Percentiles rank a stretch among this genome's conserved stretches.
phyloP scores from a whole-genome alignment of 768 basidiomycete species.

The Leccinellum rugosiceps region DNA sequence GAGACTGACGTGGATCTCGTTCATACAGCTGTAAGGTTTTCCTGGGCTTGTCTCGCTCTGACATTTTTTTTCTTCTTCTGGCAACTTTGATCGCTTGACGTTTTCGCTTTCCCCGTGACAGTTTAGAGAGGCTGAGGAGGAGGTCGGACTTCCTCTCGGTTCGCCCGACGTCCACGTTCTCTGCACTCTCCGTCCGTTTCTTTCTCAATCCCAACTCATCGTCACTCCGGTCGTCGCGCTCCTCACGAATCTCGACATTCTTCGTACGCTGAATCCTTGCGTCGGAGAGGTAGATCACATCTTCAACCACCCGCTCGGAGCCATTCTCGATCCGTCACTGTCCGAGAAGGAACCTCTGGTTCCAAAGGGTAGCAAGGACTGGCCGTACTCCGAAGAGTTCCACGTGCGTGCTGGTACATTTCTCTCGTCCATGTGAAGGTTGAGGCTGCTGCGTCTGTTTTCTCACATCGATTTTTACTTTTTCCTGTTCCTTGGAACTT shows the following conservation, averaged over 20 bases:
- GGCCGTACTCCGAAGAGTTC: conserved; percentile 73
- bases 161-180: conserved; percentile 58
- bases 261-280: conserved; percentile 51
- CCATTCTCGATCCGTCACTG: conserved; percentile 58
- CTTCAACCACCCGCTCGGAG: conserved; percentile 77
- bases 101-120: conserved; percentile 26
- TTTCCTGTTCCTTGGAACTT: neutral
- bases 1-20: conserved; percentile 58
- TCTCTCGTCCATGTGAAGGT: neutral
- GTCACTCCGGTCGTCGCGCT: conserved; percentile 80
- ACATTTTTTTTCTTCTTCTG: neutral
- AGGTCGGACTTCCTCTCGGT: conserved; percentile 65
- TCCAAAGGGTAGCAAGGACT: conserved; percentile 60
- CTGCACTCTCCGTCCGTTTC: conserved; percentile 60
- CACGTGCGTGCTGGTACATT: conserved; percentile 49
- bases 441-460: neutral
- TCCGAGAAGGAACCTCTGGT: conserved; percentile 47
- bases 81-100: neutral
- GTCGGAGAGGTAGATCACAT: conserved; percentile 73
- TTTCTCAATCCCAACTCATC: conserved; percentile 64
- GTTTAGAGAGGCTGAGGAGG: conserved; percentile 84
- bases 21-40: conserved; percentile 67
- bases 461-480: too few relatives aligned
- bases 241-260: conserved; percentile 49
- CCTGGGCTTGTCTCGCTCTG: neutral